Conservation (phyloP, 139 green algal genomes). For the Chlamydomonas urium region DNA sequence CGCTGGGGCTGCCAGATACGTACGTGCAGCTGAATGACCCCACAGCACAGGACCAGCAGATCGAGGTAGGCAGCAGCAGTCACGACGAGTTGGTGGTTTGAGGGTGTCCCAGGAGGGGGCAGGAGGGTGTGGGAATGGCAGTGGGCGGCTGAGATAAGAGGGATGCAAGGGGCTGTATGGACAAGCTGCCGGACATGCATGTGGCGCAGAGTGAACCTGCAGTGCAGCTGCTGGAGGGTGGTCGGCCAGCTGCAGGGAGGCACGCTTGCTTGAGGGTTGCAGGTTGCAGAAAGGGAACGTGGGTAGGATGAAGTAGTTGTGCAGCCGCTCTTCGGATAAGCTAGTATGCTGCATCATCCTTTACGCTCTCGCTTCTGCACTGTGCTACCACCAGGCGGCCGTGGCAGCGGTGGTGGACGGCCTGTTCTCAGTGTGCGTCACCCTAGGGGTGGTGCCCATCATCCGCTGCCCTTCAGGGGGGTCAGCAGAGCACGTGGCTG, state of each 20-base stretch:
- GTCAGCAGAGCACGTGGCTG: slow-evolving; percentile 89
- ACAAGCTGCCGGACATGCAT: neutral
- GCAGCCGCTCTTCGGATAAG: too few species aligned
- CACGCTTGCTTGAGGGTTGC: too few species aligned
- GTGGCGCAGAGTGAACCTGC: too few species aligned
- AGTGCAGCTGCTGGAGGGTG: too few species aligned
- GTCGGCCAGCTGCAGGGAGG: too few species aligned
- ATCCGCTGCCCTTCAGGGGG: slow-evolving; percentile 89
- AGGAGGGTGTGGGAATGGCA: neutral
- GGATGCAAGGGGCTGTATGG: too few species aligned
- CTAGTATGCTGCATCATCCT: neutral
- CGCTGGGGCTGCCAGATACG: slow-evolving; percentile 67
- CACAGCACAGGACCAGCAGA: slow-evolving; percentile 71
- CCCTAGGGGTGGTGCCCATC: slow-evolving; percentile 86
- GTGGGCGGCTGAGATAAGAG: neutral
- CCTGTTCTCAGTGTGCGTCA: slow-evolving; percentile 86
- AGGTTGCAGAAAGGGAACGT: too few species aligned
- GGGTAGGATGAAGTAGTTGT: too few species aligned
- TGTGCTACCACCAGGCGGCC: slow-evolving; percentile 41
- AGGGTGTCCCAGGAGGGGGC: neutral
- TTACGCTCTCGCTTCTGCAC: neutral
- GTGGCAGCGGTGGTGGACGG: slow-evolving; percentile 83
- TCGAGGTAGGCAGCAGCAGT: slow-evolving; percentile 65
- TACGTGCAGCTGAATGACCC: slow-evolving; percentile 95
- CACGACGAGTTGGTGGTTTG: too few species aligned